phyloP scores from a whole-genome alignment of 2,329 filamentous ascomycete genomes.

The Fusarium sp. region DNA sequence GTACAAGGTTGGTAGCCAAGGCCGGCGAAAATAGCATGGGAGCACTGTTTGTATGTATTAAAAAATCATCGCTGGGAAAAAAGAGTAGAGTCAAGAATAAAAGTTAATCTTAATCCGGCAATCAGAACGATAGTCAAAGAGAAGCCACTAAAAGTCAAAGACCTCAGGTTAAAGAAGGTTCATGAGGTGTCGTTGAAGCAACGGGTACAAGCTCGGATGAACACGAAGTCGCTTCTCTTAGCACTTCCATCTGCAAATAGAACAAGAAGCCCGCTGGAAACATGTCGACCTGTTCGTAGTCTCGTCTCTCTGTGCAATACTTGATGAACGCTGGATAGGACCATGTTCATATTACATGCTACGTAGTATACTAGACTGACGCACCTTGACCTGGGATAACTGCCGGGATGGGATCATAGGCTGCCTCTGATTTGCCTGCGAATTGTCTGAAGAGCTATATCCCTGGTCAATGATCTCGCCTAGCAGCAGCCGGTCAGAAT shows the following conservation, averaged over 20 bases:
- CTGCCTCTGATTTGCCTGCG: constrained; percentile 24
- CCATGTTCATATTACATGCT: background rate
- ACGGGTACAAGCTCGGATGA: background rate
- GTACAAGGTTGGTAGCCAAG: constrained; percentile 11
- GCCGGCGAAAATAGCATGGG: constrained; percentile 4
- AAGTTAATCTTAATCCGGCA: constrained; percentile 1
- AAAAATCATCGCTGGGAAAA: background rate
- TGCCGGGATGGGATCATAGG: constrained; percentile 18
- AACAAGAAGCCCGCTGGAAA: background rate
- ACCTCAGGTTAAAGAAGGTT: constrained; percentile 2
- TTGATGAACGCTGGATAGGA: background rate
- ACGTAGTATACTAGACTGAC: constrained; percentile 3
- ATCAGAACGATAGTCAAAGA: background rate
- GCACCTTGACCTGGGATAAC: constrained; percentile 22
- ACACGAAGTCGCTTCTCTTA: background rate
- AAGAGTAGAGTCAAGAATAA: background rate
- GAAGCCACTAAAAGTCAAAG: constrained; percentile 2
- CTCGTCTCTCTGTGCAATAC: background rate
- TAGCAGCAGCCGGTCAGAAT: constrained; percentile 13
- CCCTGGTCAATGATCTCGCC: constrained; percentile 36
- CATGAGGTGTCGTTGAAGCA: constrained; percentile 11
- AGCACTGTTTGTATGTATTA: background rate
- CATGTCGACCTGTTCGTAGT: background rate
- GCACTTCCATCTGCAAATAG: constrained; percentile 6
- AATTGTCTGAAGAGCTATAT: background rate